Conservation (phyloP, 129 eudicot genomes). For the Helianthus tuberosus region DNA sequence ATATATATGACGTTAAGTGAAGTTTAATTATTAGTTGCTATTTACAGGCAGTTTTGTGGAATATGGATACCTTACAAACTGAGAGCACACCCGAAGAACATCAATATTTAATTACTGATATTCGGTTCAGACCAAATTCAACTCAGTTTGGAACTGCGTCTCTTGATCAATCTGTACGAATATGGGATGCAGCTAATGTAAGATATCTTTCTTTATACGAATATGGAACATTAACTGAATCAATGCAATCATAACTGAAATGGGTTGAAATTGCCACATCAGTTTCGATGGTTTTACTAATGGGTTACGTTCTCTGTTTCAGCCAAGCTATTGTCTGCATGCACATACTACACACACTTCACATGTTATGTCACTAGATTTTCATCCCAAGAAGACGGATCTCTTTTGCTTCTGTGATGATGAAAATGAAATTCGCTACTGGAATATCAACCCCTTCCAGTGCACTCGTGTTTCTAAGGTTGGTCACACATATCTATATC, state of each 20-base stretch:
- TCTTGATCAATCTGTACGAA: constrained; percentile 71
- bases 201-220: constrained; percentile 19
- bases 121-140: constrained; percentile 88
- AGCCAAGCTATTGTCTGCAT: constrained; percentile 86
- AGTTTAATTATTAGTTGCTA: constrained; percentile 12
- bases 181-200: constrained; percentile 98
- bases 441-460: constrained; percentile 84
- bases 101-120: constrained; percentile 68
- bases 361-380: constrained; percentile 91
- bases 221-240: constrained; percentile 2
- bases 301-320: constrained; percentile 38
- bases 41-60: constrained; percentile 81
- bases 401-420: constrained; percentile 93
- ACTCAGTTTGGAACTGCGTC: constrained; percentile 90
- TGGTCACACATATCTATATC: constrained; percentile 10
- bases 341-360: constrained; percentile 74
- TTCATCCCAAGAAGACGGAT: constrained; percentile 94
- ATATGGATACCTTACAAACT: constrained; percentile 84
- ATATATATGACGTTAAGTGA: constrained; percentile 2
- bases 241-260: not conserved
- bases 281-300: constrained; percentile 15
- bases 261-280: constrained; percentile 1
- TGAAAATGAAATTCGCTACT: constrained; percentile 77
- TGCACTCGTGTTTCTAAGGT: constrained; percentile 91
- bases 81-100: constrained; percentile 91